These are phyloP conservation scores for Phragmites australis DNA, from an alignment of 176 grass and related monocot genomes.

Conservation along the genomic window DNA sequence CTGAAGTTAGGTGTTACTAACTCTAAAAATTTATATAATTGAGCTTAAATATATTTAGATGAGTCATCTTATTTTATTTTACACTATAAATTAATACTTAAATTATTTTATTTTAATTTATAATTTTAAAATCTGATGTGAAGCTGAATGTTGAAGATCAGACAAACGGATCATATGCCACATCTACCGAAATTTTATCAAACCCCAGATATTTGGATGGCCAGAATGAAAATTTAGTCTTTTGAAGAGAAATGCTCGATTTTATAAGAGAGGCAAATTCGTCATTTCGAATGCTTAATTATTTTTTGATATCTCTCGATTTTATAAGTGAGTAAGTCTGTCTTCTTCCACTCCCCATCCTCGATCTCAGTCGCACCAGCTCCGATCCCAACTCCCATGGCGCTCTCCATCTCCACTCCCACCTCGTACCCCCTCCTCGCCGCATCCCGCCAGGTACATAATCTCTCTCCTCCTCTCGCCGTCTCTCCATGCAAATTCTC, in stretches of 20 bases:
- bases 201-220: neutral
- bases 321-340: neutral
- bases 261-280: neutral
- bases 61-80: no score
- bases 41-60: no score
- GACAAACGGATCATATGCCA: no score
- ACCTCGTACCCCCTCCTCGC: conserved; percentile 34
- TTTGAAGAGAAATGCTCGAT: no score
- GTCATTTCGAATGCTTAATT: neutral
- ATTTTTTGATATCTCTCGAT: neutral
- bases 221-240: neutral
- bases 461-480: neutral
- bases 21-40: no score
- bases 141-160: no score
- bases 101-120: no score
- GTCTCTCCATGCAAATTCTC: conserved; percentile 25
- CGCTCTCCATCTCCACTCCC: conserved; percentile 49
- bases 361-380: neutral
- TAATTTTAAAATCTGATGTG: no score
- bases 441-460: conserved; percentile 37
- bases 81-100: no score
- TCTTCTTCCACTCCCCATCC: neutral
- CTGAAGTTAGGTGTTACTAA: no score
- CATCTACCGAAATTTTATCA: no score
- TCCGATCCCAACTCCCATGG: conserved; percentile 54